phyloP scores from a whole-genome alignment of 2,329 filamentous ascomycete species.

The Lachnellula suecica region DNA sequence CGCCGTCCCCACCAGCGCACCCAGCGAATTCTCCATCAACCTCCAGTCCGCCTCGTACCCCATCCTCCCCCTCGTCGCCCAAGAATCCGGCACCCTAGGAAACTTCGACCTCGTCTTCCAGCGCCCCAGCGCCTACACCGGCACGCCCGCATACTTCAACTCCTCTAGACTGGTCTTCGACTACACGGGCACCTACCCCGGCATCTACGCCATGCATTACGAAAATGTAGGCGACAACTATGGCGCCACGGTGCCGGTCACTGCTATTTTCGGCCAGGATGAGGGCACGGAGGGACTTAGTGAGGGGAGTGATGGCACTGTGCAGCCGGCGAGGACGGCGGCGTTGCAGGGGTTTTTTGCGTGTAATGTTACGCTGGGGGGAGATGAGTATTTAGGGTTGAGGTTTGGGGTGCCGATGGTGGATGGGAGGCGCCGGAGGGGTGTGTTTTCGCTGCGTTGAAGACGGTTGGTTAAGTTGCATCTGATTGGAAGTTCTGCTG shows the following conservation, averaged over 20 bases:
- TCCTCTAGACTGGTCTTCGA: slow-evolving; percentile 1
- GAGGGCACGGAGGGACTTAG: background rate
- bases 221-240: background rate
- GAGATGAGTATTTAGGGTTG: background rate
- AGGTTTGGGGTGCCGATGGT: slow-evolving; percentile 24
- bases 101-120: slow-evolving; percentile 7
- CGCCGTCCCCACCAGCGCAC: too few species aligned
- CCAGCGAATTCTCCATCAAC: too few species aligned
- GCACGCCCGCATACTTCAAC: slow-evolving; percentile 7
- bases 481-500: too few species aligned
- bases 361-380: background rate
- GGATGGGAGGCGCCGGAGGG: background rate
- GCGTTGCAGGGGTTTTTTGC: background rate
- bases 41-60: too few species aligned
- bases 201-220: background rate
- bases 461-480: too few species aligned
- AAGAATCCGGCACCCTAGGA: background rate
- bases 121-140: background rate
- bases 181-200: background rate
- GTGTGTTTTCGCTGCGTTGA: slow-evolving; percentile 29
- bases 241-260: background rate
- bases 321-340: background rate
- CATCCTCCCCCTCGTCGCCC: slow-evolving; percentile 2
- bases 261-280: background rate
- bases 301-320: background rate